These are phyloP conservation scores for Kazachstania psychrophila DNA, from an alignment of 805 yeast species.

Conservation along the genomic window DNA sequence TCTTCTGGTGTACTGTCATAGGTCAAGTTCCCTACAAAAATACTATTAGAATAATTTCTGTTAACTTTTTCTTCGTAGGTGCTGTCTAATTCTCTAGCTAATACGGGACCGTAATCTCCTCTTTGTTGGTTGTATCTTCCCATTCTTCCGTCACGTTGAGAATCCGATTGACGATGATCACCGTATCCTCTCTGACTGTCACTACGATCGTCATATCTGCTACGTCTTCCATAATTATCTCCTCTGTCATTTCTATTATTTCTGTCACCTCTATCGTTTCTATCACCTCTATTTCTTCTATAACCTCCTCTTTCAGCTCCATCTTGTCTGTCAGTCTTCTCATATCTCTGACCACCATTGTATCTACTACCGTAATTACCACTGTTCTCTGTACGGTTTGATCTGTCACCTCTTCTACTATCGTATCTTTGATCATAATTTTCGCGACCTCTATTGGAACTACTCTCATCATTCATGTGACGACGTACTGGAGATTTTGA, in stretches of 20 bases:
- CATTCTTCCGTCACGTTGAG: conserved; percentile 12
- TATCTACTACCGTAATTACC: no score
- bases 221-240: conserved; percentile 2
- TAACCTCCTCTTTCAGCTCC: no score
- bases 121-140: conserved; percentile 8
- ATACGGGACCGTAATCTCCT: conserved; percentile 21
- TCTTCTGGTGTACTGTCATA: conserved; percentile 52
- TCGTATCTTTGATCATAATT: conserved; percentile 3
- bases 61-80: conserved; percentile 33
- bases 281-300: no score
- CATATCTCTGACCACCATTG: no score
- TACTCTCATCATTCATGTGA: conserved; percentile 4
- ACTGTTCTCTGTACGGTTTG: no score
- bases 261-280: not conserved
- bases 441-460: conserved; percentile 25
- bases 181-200: conserved; percentile 9
- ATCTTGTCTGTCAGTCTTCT: no score
- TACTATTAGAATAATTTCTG: conserved; percentile 58
- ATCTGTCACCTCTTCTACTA: conserved; percentile 2
- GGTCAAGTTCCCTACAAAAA: conserved; percentile 68
- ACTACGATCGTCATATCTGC: conserved; percentile 7
- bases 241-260: not conserved
- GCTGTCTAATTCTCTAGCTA: conserved; percentile 19
- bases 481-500: conserved; percentile 20
- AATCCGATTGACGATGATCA: conserved; percentile 16